phyloP scores from a whole-genome alignment of 208 protist species.

The Lotmaria passim region DNA sequence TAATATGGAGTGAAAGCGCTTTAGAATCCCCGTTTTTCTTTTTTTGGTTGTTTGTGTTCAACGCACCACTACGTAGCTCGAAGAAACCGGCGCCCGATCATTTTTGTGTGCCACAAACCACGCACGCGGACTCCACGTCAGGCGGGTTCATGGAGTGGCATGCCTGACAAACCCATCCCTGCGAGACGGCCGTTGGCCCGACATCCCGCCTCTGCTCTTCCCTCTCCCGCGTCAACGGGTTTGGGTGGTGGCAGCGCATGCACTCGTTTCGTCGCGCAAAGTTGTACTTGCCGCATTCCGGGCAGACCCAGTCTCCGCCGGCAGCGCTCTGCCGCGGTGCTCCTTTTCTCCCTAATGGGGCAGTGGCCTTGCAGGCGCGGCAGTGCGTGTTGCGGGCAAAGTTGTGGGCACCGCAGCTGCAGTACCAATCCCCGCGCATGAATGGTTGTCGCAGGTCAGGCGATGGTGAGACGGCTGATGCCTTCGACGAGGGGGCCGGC shows the following conservation, averaged over 20 bases:
- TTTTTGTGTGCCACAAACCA: conserved; percentile 26
- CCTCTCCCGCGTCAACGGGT: neutral
- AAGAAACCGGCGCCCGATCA: neutral
- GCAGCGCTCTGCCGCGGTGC: neutral
- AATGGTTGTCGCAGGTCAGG: conserved; percentile 11
- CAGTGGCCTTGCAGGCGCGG: conserved; percentile 35
- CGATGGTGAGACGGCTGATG: neutral
- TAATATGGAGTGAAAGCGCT: no score
- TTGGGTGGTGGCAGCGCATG: conserved; percentile 24
- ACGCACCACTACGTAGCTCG: neutral
- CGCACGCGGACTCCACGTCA: conserved; percentile 5
- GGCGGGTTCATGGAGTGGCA: conserved; percentile 37
- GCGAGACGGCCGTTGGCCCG: neutral
- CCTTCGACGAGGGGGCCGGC: neutral
- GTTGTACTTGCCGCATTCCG: conserved; percentile 37
- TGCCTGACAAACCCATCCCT: conserved; percentile 28
- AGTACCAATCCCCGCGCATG: conserved; percentile 69
- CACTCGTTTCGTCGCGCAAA: conserved; percentile 37
- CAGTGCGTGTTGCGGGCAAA: conserved; percentile 58
- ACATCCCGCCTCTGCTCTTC: neutral
- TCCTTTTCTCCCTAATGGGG: neutral
- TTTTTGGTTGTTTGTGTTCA: no score
- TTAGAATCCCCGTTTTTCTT: no score
- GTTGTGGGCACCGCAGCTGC: conserved; percentile 75
- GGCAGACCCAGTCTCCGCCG: conserved; percentile 40